phyloP scores from a whole-genome alignment of 164 flowering plant species.

The Liquidambar formosana region DNA sequence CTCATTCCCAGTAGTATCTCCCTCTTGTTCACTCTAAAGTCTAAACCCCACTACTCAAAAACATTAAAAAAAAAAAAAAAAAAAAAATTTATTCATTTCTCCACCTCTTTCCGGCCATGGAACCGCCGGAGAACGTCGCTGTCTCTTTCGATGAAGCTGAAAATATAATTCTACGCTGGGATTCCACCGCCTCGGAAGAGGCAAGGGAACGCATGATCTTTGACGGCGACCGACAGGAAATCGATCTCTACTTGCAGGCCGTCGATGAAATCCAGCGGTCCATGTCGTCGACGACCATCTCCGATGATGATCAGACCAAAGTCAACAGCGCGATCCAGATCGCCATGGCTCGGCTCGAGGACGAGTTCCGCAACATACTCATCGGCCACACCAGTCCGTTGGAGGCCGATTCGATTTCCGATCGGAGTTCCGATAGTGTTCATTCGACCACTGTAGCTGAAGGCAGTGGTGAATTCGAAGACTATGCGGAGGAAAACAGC shows the following conservation, averaged over 20 bases:
- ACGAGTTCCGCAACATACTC: conserved; percentile 83
- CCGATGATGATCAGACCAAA: conserved; percentile 29
- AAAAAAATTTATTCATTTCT: too few species aligned
- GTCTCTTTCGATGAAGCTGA: conserved; percentile 47
- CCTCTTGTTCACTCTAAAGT: background rate
- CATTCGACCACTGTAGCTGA: conserved; percentile 7
- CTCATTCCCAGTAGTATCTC: too few species aligned
- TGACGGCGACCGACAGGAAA: conserved; percentile 58
- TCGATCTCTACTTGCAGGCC: conserved; percentile 66
- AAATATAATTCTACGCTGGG: conserved; percentile 77
- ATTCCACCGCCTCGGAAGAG: conserved; percentile 77
- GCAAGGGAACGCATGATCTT: conserved; percentile 80
- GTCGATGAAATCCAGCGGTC: conserved; percentile 79
- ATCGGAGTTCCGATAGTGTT: conserved; percentile 17
- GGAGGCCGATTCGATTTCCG: conserved; percentile 51
- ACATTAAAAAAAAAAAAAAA: too few species aligned
- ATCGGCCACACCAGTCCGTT: conserved; percentile 50
- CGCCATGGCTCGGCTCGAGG: conserved; percentile 94
- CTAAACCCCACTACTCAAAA: background rate
- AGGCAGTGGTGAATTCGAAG: conserved; percentile 6
- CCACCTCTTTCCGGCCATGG: conserved; percentile 22
- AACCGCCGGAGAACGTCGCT: conserved; percentile 23
- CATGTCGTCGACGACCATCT: conserved; percentile 38
- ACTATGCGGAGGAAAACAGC: conserved; percentile 6
- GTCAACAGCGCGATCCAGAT: conserved; percentile 60